These are phyloP conservation scores for Sutorius eximius DNA, from an alignment of 1,284 basidiomycete species.

Conservation along the genomic window DNA sequence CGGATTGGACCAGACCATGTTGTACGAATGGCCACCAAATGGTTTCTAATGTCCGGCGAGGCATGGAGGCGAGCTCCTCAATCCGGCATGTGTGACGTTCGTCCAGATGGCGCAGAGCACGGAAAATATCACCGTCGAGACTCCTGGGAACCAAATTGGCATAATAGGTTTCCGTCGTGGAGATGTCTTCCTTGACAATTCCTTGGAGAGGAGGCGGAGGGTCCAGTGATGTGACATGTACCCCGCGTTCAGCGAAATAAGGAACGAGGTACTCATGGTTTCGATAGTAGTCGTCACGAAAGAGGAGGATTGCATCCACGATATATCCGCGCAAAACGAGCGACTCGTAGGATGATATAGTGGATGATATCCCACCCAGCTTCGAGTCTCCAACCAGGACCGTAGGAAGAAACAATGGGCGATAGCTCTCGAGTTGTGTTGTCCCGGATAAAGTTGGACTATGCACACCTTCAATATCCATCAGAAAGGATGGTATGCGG, in stretches of 20 bases:
- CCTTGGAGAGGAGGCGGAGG: conserved; percentile 59
- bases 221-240: conserved; percentile 59
- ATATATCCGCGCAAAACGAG: conserved; percentile 88
- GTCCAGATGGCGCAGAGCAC: conserved; percentile 64
- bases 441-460: conserved; percentile 87
- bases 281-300: conserved; percentile 83
- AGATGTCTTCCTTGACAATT: conserved; percentile 51
- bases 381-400: conserved; percentile 86
- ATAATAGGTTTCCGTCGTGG: conserved; percentile 73
- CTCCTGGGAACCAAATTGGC: conserved; percentile 41
- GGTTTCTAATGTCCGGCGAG: conserved; percentile 70
- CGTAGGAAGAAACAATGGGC: conserved; percentile 84
- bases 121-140: conserved; percentile 44
- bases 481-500: conserved; percentile 1
- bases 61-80: conserved; percentile 74
- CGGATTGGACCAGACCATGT: conserved; percentile 70
- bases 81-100: conserved; percentile 63
- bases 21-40: conserved; percentile 99
- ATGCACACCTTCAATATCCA: conserved; percentile 71
- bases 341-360: conserved; percentile 91
- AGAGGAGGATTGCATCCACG: conserved; percentile 85
- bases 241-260: conserved; percentile 76
- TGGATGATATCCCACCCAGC: conserved; percentile 94
- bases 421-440: conserved; percentile 83
- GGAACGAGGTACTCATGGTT: conserved; percentile 82